These are phyloP conservation scores for Microthlaspi erraticum DNA, from an alignment of 345 rosid genomes.

Conservation along the genomic window DNA sequence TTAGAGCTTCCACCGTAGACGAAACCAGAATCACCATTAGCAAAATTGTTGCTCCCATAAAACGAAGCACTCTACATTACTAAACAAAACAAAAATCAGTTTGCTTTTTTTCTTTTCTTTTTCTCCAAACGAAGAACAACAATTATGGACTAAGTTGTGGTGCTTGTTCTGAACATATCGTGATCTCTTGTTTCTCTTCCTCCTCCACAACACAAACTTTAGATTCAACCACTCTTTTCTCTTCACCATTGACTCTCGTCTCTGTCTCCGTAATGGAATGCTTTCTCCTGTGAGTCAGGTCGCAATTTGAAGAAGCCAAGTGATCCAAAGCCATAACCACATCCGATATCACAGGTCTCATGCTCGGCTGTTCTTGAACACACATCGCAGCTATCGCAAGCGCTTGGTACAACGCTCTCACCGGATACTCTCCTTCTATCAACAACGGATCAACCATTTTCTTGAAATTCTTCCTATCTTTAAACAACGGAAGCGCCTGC, in stretches of 20 bases:
- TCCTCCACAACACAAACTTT: slow-evolving; percentile 22
- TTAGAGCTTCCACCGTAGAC: not conserved
- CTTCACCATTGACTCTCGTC: slow-evolving; percentile 5
- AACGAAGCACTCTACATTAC: slow-evolving; percentile 24
- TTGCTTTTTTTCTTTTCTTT: not conserved
- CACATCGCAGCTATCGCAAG: slow-evolving; percentile 94
- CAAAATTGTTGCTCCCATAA: slow-evolving; percentile 38
- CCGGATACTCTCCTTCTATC: slow-evolving; percentile 68
- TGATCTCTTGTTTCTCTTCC: slow-evolving; percentile 29
- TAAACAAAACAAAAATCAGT: not conserved
- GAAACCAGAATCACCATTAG: not conserved
- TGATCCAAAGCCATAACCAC: slow-evolving; percentile 79
- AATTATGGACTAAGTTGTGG: slow-evolving; percentile 8
- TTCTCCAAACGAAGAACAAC: not conserved
- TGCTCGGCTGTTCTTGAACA: slow-evolving; percentile 78
- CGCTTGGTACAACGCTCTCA: slow-evolving; percentile 74
- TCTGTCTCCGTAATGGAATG: not conserved
- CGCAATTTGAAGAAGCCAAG: slow-evolving; percentile 65
- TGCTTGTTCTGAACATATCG: slow-evolving; percentile 23
- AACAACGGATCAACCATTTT: slow-evolving; percentile 70
- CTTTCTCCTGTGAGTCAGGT: slow-evolving; percentile 37
- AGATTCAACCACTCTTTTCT: slow-evolving; percentile 13
- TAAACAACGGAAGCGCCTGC: slow-evolving; percentile 85
- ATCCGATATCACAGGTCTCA: slow-evolving; percentile 72
- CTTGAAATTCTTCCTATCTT: slow-evolving; percentile 67